A percentile compares a stretch with the other conserved stretches of the same genome.
These are phyloP conservation scores for Draba incana DNA, from an alignment of 345 rosid species.

Conservation along the genomic window DNA sequence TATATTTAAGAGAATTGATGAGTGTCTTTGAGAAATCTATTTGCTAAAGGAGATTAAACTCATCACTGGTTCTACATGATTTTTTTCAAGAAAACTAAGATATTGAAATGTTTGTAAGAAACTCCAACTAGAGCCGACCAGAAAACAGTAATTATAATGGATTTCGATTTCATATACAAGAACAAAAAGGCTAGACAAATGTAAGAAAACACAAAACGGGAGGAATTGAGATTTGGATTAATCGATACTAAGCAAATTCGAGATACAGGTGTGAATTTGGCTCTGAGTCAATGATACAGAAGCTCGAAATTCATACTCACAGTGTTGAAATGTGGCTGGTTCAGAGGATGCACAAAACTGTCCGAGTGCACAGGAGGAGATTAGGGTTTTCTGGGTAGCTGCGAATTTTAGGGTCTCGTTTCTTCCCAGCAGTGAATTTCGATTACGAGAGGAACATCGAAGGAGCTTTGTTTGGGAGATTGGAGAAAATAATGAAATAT, in stretches of 20 bases:
- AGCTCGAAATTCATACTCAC: neutral
- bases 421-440: neutral
- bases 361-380: neutral
- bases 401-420: neutral
- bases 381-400: neutral
- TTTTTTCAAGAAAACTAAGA: neutral
- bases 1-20: neutral
- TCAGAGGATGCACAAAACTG: neutral
- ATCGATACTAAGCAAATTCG: too few relatives aligned
- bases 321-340: neutral
- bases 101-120: neutral
- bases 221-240: neutral
- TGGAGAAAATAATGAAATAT: slow-evolving; percentile 8
- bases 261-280: too few relatives aligned
- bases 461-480: neutral
- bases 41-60: neutral
- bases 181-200: neutral
- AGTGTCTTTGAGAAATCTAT: neutral
- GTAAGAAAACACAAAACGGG: neutral
- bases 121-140: neutral
- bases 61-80: too few relatives aligned
- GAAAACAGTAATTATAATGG: too few relatives aligned
- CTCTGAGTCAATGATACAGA: too few relatives aligned
- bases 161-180: neutral
- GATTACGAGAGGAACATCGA: slow-evolving; percentile 6